Evolutionary conservation across 2,329 filamentous ascomycete genomes (phyloP).

Genomic region (Mariannaea elegans): DNA sequence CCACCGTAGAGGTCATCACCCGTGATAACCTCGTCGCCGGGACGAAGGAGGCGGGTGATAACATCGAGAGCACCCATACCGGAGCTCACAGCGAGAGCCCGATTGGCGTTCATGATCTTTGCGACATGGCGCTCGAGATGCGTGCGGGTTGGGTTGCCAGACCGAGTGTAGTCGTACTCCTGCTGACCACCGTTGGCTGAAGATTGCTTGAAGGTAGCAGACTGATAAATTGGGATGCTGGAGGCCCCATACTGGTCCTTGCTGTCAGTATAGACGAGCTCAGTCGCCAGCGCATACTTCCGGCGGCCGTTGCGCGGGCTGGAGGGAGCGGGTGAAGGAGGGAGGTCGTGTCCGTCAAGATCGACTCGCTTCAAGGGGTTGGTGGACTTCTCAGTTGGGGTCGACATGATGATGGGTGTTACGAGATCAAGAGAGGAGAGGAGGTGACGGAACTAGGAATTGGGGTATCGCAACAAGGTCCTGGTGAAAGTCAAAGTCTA

Average conservation of each 20-base stretch:
- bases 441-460: not conserved
- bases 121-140: conserved; percentile 96
- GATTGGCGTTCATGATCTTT: conserved; percentile 97
- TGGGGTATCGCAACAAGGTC: not conserved
- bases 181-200: conserved; percentile 78
- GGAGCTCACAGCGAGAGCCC: conserved; percentile 91
- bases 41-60: conserved; percentile 87
- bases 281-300: conserved; percentile 93
- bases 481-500: not conserved
- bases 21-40: conserved; percentile 96
- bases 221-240: conserved; percentile 97
- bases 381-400: conserved; percentile 44
- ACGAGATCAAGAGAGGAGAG: not conserved
- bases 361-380: conserved; percentile 70
- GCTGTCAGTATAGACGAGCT: conserved; percentile 94
- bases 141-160: conserved; percentile 94
- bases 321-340: conserved; percentile 91
- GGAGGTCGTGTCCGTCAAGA: conserved; percentile 83
- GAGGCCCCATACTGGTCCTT: conserved; percentile 98
- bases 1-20: conserved; percentile 97
- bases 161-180: conserved; percentile 98
- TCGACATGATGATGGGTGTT: conserved; percentile 26
- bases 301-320: conserved; percentile 82
- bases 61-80: conserved; percentile 98
- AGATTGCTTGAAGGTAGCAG: conserved; percentile 96